A percentile compares a stretch with the other conserved stretches of the same genome.
These are phyloP conservation scores for Diplodia mutila DNA, from an alignment of 2,329 filamentous ascomycete species.

Conservation along the genomic window DNA sequence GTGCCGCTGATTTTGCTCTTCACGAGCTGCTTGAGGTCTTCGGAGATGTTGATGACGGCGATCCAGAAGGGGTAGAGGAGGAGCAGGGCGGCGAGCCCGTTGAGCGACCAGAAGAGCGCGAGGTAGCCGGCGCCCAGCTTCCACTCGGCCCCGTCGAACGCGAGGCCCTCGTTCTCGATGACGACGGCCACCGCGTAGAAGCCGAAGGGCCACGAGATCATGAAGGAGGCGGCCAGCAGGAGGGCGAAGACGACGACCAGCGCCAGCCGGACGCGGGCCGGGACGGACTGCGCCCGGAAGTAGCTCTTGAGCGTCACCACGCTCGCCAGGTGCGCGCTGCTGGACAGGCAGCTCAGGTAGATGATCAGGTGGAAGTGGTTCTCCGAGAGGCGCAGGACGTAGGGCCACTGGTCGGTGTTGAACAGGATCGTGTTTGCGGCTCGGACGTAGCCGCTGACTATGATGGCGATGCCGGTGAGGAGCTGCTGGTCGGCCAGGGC, in stretches of 20 bases:
- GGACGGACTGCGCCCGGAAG: slow-evolving; percentile 36
- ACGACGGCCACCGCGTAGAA: neutral
- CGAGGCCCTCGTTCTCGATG: neutral
- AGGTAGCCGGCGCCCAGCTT: neutral
- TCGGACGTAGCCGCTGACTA: slow-evolving; percentile 36
- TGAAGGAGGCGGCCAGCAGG: slow-evolving; percentile 36
- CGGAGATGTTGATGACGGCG: slow-evolving; percentile 4
- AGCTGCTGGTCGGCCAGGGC: slow-evolving; percentile 39
- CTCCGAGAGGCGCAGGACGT: neutral
- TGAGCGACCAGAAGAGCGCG: neutral
- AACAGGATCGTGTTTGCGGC: neutral
- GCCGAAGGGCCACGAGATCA: slow-evolving; percentile 31
- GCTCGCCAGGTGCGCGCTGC: slow-evolving; percentile 38
- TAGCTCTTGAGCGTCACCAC: slow-evolving; percentile 40
- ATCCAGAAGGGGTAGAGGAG: slow-evolving; percentile 19
- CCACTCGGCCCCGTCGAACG: neutral
- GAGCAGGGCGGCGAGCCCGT: neutral
- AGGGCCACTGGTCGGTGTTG: neutral
- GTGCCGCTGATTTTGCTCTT: neutral
- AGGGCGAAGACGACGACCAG: slow-evolving; percentile 36
- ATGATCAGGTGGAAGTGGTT: slow-evolving; percentile 31
- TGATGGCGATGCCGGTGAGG: slow-evolving; percentile 37
- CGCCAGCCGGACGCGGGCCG: slow-evolving; percentile 37
- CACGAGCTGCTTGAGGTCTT: neutral
- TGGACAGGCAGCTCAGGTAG: slow-evolving; percentile 38